A percentile compares a stretch with the other conserved stretches of the same genome.
Conservation (phyloP, 441 rosid species). For the Gossypium gossypioides region DNA sequence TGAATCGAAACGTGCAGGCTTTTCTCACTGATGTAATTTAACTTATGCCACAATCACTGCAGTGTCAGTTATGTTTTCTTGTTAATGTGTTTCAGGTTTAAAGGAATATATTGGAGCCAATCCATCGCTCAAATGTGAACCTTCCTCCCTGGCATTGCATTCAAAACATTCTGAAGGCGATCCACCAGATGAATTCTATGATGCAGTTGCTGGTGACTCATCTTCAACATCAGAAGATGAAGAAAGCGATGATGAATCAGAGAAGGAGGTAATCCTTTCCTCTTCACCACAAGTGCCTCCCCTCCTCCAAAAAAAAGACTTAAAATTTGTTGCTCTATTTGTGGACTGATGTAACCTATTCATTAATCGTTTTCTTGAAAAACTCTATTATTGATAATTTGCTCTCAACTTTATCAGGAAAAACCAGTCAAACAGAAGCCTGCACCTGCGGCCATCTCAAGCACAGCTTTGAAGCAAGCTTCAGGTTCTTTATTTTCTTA, state of each 20-base stretch:
- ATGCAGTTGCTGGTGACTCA: conserved; percentile 61
- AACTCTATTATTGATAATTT: conserved; percentile 22
- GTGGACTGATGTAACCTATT: background rate
- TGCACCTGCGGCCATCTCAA: conserved; percentile 80
- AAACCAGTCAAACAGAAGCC: conserved; percentile 69
- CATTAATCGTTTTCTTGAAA: background rate
- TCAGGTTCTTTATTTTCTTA: conserved; percentile 43
- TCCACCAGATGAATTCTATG: conserved; percentile 79
- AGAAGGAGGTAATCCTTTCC: conserved; percentile 32
- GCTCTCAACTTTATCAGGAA: conserved; percentile 33
- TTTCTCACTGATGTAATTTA: background rate
- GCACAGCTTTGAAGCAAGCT: conserved; percentile 57
- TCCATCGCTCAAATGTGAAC: conserved; percentile 58
- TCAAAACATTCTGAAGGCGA: conserved; percentile 53
- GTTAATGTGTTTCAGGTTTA: conserved; percentile 51
- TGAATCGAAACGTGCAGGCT: background rate
- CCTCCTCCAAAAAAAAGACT: background rate
- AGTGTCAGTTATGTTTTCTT: conserved; percentile 10
- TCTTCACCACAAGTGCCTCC: conserved; percentile 1
- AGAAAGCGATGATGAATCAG: conserved; percentile 53
- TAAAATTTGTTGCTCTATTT: background rate
- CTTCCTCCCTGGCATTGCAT: conserved; percentile 39
- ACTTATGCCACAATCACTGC: background rate
- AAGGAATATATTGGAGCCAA: conserved; percentile 93
- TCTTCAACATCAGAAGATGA: conserved; percentile 62